Evolutionary conservation across 1,284 basidiomycete species (phyloP), one percentile per base, ranked within the genome.

Genomic region (Bondarzewia mesenterica): DNA sequence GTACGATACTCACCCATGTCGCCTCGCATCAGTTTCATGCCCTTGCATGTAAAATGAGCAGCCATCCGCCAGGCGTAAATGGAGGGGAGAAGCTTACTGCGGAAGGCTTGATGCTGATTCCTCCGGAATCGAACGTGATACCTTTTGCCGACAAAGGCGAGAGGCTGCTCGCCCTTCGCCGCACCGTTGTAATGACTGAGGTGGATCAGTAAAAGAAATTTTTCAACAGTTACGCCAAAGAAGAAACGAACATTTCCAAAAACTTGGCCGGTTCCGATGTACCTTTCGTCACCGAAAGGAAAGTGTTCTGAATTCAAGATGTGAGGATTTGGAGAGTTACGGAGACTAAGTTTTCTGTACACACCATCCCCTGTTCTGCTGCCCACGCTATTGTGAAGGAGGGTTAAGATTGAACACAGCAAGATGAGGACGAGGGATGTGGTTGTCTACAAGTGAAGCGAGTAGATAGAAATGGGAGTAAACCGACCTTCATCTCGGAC

Each of bases 51-150:
- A 2, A 22, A 41, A 18, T 36, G 21, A 44, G 35, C 39, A 21
- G 35, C 18, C 25, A n/a, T 12, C 14, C 5, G 47, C 29, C 25
- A 51, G 25, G 32, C 12, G 14, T 39, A 12, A 46, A 6, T 48
- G 4, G 29, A 16, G 27, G 20, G 39, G 25, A n/a, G 5, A 21
- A 40, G 72, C 78, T 59, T 65, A 90, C 90, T 25, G 77, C 73
- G 36, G 75, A 66, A 16, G 85, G 80, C 69, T 94, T 94, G 63
- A 94, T 67, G 52, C 84, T 87, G 63, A 94, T 93, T 58, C 92
- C 92, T 72, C 92, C 92, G 5, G 84, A 82, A 65, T 93, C 90
- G 53, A 91, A 91, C 5, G 89, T 91, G 60, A 93, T 85, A 50
- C 89, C 92, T 58, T 94, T 94, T 32, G 41, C 92, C 92, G 38